Base-by-base conservation (phyloP, 2,329 filamentous ascomycete species). In the Trichoderma breve region DNA sequence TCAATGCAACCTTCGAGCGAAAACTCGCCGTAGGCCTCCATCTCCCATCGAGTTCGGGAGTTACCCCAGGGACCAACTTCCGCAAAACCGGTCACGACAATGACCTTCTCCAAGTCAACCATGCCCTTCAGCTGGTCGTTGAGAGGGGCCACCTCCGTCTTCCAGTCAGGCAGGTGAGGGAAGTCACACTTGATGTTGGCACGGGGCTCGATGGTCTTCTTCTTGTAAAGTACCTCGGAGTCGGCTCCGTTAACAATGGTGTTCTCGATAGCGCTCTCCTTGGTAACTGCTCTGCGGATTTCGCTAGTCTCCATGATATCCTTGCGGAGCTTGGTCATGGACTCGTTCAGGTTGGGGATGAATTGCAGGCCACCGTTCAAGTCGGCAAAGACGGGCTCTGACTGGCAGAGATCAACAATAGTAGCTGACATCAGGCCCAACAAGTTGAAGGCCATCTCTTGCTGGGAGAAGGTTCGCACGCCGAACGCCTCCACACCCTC, bases 401-500 rank as follows among this genome's bases (percentile, higher is more conserved):
- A 87, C 85, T 99, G 96, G 87, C 96, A 99, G 57, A 99, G 89
- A 80, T 99, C 94, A 76, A 97, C 95, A 77, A 99, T 93, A 32
- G 91, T 89, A 47, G 96, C 95, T 1, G 95, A 93, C 96, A 99
- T 97, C 68, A 99, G 89, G 76, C 96, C 95, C 58, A 99, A 89
- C 76, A 99, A 84, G 84, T 99, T 99, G 88, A 99, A 99, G 18
- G 96, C 96, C 96, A 99, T 99, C 83, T 99, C 96, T 81, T 97
- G 94, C 84, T 98, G 96, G 11, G 95, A 98, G 87, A 99, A 99
- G 4, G 96, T 99, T 77, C 96, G 94, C 30, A 98, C 96, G 78
- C 96, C 96, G 76, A 97, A 96, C 77, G 93, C 93, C 86, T 99
- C 96, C 71, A 99, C 94, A 73, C 95, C 96, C 82, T 98, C 95